Conservation (phyloP, 225 moss, liverwort and hornwort species). For the Climacium dendroides region DNA sequence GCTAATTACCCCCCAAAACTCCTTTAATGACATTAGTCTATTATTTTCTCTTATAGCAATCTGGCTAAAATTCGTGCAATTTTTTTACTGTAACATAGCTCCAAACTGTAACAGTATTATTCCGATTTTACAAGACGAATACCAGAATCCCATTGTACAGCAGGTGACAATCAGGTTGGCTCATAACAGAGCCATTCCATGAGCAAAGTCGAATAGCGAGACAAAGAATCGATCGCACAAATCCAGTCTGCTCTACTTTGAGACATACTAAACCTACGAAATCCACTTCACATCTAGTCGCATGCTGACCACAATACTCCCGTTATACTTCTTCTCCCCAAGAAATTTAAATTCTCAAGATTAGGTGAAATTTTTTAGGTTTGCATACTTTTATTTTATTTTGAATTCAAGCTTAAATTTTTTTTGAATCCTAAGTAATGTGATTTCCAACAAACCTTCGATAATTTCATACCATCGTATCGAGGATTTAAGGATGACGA, state of each 20-base stretch:
- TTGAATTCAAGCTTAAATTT: not conserved
- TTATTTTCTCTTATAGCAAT: not conserved
- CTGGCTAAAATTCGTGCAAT: not conserved
- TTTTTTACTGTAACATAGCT: not conserved
- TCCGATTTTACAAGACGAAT: not conserved
- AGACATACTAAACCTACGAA: not conserved
- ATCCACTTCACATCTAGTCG: not conserved
- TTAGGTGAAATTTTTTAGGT: not conserved
- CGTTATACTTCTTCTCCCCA: not conserved
- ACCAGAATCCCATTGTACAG: not conserved
- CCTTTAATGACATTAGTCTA: no score
- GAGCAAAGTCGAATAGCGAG: not conserved
- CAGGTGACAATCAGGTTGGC: not conserved
- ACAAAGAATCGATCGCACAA: not conserved
- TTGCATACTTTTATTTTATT: not conserved
- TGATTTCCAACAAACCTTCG: not conserved
- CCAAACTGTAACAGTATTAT: not conserved
- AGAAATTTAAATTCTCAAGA: not conserved
- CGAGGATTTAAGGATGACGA: not conserved
- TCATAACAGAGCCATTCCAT: not conserved
- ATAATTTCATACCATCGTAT: not conserved
- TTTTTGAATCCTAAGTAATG: not conserved
- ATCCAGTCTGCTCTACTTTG: not conserved
- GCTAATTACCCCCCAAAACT: not conserved
- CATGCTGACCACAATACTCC: not conserved